phyloP scores from a whole-genome alignment of 2,329 filamentous ascomycete genomes.

The Fusarium compactum region DNA sequence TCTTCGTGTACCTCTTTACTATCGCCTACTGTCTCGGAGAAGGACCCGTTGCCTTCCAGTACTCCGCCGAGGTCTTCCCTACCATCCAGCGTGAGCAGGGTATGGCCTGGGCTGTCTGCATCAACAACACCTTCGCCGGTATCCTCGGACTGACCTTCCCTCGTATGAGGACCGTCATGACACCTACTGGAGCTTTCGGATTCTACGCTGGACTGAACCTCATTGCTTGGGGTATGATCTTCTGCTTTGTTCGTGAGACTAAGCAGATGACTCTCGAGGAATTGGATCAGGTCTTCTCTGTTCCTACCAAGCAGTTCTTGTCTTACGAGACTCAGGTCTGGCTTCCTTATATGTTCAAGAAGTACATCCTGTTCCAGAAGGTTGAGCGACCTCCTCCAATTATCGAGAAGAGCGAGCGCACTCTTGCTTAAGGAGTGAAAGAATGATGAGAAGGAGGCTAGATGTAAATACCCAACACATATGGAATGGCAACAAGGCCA shows the following conservation, averaged over 20 bases:
- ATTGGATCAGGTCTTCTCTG: conserved; percentile 63
- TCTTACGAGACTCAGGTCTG: conserved; percentile 48
- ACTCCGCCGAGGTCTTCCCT: conserved; percentile 73
- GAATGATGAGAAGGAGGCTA: background rate
- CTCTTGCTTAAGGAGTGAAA: background rate
- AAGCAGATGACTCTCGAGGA: conserved; percentile 66
- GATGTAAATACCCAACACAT: background rate
- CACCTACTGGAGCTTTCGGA: conserved; percentile 56
- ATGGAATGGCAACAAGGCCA: background rate
- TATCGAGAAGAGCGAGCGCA: conserved; percentile 24
- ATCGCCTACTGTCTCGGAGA: conserved; percentile 74
- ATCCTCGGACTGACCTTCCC: conserved; percentile 66
- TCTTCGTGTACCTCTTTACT: conserved; percentile 74
- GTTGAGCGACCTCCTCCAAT: conserved; percentile 12
- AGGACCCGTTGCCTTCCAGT: conserved; percentile 72
- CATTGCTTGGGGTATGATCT: conserved; percentile 66
- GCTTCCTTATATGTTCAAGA: conserved; percentile 41
- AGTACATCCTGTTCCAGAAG: conserved; percentile 20
- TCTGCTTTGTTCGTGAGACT: conserved; percentile 63
- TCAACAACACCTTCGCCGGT: conserved; percentile 66
- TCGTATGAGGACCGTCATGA: conserved; percentile 54
- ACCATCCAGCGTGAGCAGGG: conserved; percentile 73
- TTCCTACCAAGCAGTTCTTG: conserved; percentile 58
- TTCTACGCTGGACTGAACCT: conserved; percentile 69
- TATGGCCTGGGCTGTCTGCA: conserved; percentile 73